Evolutionary conservation across 345 rosid genomes (phyloP), one percentile per base, ranked within the genome.

Genomic region (Salix suchowensis): DNA sequence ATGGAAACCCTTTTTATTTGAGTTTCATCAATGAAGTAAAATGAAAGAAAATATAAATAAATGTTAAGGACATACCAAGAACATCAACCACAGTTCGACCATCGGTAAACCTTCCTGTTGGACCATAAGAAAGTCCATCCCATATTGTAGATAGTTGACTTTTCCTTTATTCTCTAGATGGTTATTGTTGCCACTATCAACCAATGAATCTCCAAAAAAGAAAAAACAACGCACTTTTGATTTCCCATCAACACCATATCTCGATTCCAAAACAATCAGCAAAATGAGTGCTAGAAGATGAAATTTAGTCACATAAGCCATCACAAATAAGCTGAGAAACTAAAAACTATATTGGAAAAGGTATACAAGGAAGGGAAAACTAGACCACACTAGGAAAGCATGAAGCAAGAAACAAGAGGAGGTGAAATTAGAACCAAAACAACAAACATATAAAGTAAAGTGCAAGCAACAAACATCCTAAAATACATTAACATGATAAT

Each of bases 111-210:
- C 84, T 68, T 75, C 85, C 82, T 1, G 81, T 80, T 4, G 82
- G 73, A 18, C 85, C 80, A 9, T 18, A 1, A 79, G 80, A n/a
- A 71, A 82, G 44, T 82, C 81, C 4, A 82, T 60, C 3, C 85
- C 82, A n/a, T 85, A 78, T 0, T 85, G 81, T 1, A 7, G 14
- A 44, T 69, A 85, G 68, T 85, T 76, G 0, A 55, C 83, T 67
- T 68, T 79, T 18, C 78, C 70, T 7, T 3, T 1, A 2, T 77
- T 79, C 7, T 36, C n/a, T 28, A 85, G 71, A 11, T 40, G 0
- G 54, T 85, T 85, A 60, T 83, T 83, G 32, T 85, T 85, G 73
- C 87, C 82, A 36, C 15, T 72, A 46, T 82, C 85, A 34, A 44
- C 74, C 28, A 77, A 65, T 0, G 85, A 85, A 48, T 85, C 85